Evolutionary conservation across 345 rosid species (phyloP).

Genomic region (Brassica carinata): DNA sequence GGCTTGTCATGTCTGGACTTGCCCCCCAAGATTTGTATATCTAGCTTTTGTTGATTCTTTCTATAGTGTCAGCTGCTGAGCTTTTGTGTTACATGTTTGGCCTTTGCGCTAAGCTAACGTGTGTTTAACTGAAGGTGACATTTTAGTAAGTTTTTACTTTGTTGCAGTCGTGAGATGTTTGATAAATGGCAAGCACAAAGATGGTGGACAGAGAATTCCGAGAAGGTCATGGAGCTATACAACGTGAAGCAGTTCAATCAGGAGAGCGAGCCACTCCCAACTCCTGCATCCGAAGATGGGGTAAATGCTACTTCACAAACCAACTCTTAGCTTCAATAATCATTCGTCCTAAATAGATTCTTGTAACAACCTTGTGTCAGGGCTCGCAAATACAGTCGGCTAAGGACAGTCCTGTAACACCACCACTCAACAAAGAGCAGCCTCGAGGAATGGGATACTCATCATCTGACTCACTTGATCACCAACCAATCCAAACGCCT

Average conservation of each 20-base stretch:
- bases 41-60: background rate
- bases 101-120: background rate
- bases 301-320: constrained; percentile 34
- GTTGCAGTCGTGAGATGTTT: constrained; percentile 86
- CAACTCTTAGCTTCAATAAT: background rate
- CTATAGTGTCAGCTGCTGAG: background rate
- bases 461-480: constrained; percentile 69
- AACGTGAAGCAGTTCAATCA: constrained; percentile 79
- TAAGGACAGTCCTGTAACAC: constrained; percentile 73
- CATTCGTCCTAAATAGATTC: background rate
- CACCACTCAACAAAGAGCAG: constrained; percentile 70
- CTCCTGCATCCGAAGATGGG: constrained; percentile 75
- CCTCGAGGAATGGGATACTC: constrained; percentile 61
- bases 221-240: constrained; percentile 91
- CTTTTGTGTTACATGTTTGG: background rate
- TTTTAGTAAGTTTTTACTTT: constrained; percentile 8
- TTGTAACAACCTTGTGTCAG: background rate
- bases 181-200: constrained; percentile 97
- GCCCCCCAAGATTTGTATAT: background rate
- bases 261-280: constrained; percentile 69
- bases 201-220: constrained; percentile 95
- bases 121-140: background rate
- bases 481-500: constrained; percentile 43
- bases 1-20: background rate
- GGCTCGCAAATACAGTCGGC: background rate